Evolutionary conservation across 2,329 filamentous ascomycete species (phyloP).

Genomic region (Talaromyces sp.): DNA sequence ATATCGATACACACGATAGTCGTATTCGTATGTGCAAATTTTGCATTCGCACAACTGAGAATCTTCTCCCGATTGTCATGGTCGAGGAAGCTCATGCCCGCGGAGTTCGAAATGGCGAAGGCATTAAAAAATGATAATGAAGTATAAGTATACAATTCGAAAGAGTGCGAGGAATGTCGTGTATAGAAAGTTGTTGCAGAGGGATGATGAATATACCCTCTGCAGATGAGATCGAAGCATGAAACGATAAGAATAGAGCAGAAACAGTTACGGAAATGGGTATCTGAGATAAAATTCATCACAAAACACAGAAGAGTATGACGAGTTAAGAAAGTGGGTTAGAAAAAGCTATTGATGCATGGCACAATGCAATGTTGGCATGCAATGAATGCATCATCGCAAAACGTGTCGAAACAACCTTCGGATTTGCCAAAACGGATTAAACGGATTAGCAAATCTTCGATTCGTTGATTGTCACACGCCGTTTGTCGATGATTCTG

Average conservation of each 20-base stretch:
- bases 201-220: not conserved
- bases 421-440: not conserved
- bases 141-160: constrained; percentile 1
- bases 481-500: not conserved
- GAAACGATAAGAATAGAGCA: not conserved
- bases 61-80: not conserved
- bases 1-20: not conserved
- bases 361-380: not conserved
- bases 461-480: constrained; percentile 12
- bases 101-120: not conserved
- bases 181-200: not conserved
- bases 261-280: constrained; percentile 14
- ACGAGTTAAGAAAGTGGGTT: constrained; percentile 2
- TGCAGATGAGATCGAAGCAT: not conserved
- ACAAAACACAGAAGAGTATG: constrained; percentile 11
- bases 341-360: constrained; percentile 3
- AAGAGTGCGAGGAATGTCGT: not conserved
- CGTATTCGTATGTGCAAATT: constrained; percentile 3
- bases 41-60: not conserved
- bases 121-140: not conserved
- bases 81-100: not conserved
- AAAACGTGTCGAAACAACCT: not conserved
- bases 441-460: constrained; percentile 1
- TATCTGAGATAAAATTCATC: constrained; percentile 18
- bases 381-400: not conserved